Percentiles rank a stretch among this genome's conserved stretches.
Evolutionary conservation across 2,329 filamentous ascomycete species (phyloP).

Genomic region (Emericellopsis cladophorae): DNA sequence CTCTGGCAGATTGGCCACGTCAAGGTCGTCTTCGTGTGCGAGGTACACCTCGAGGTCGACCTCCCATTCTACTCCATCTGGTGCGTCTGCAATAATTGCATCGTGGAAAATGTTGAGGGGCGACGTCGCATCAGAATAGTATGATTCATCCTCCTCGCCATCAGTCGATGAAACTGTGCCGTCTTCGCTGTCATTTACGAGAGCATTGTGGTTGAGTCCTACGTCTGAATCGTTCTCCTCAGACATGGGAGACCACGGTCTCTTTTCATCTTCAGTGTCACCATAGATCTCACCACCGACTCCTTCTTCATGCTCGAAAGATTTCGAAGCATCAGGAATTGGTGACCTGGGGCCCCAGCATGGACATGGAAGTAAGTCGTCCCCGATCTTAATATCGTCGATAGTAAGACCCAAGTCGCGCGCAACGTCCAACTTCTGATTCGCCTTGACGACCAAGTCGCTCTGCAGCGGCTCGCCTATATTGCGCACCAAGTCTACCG

Average conservation of each 20-base stretch:
- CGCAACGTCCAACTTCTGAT: slow-evolving; percentile 12
- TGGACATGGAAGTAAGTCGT: slow-evolving; percentile 5
- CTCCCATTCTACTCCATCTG: background rate
- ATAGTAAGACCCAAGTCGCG: slow-evolving; percentile 8
- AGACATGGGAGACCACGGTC: too few species aligned
- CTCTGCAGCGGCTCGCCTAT: slow-evolving; percentile 2
- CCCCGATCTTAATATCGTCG: slow-evolving; percentile 10
- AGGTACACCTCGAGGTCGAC: slow-evolving; percentile 18
- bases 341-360: too few species aligned
- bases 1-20: slow-evolving; percentile 12
- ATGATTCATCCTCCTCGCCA: too few species aligned
- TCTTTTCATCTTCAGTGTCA: too few species aligned
- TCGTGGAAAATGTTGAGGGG: slow-evolving; percentile 13
- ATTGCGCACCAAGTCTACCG: background rate
- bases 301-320: too few species aligned
- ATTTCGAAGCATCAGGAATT: too few species aligned
- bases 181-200: too few species aligned
- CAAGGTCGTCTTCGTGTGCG: slow-evolving; percentile 10
- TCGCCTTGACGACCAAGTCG: slow-evolving; percentile 13
- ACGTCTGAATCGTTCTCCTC: too few species aligned
- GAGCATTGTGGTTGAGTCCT: too few species aligned
- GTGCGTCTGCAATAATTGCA: slow-evolving; percentile 10
- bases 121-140: background rate
- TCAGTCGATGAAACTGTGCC: too few species aligned
- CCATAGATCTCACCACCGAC: too few species aligned